These are phyloP conservation scores for Drosera spatulata DNA, from an alignment of 179 eudicot genomes.

Conservation along the genomic window DNA sequence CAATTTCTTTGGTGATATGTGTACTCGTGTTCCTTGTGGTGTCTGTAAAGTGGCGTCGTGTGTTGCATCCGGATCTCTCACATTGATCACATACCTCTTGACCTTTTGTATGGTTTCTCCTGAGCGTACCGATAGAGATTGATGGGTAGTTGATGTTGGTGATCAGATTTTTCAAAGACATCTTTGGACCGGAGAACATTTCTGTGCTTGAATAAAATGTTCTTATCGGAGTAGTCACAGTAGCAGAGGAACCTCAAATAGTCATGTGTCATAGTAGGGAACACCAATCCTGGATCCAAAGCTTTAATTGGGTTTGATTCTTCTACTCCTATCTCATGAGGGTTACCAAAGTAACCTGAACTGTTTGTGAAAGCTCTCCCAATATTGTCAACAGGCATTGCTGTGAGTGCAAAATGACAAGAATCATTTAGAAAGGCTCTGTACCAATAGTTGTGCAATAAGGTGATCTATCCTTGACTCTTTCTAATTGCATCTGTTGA, in stretches of 20 bases:
- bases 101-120: constrained; percentile 14
- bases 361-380: constrained; percentile 30
- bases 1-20: constrained; percentile 32
- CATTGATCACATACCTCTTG: constrained; percentile 35
- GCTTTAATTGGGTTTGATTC: constrained; percentile 31
- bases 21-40: constrained; percentile 34
- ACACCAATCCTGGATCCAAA: constrained; percentile 52
- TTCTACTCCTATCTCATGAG: constrained; percentile 21
- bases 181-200: constrained; percentile 31
- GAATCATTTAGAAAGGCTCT: no score
- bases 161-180: constrained; percentile 21
- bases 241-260: constrained; percentile 46
- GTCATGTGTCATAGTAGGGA: constrained; percentile 37
- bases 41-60: constrained; percentile 26
- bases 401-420: constrained; percentile 19
- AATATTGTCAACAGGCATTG: constrained; percentile 29
- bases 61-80: constrained; percentile 36
- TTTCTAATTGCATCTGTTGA: no score
- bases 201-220: constrained; percentile 23
- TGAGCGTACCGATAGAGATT: constrained; percentile 42
- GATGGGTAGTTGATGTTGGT: constrained; percentile 51
- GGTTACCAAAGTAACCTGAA: constrained; percentile 22
- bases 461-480: no score
- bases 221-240: constrained; percentile 26
- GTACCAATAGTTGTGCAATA: no score